Evolutionary conservation across 345 rosid species (phyloP).

Genomic region (Erucastrum elatum): DNA sequence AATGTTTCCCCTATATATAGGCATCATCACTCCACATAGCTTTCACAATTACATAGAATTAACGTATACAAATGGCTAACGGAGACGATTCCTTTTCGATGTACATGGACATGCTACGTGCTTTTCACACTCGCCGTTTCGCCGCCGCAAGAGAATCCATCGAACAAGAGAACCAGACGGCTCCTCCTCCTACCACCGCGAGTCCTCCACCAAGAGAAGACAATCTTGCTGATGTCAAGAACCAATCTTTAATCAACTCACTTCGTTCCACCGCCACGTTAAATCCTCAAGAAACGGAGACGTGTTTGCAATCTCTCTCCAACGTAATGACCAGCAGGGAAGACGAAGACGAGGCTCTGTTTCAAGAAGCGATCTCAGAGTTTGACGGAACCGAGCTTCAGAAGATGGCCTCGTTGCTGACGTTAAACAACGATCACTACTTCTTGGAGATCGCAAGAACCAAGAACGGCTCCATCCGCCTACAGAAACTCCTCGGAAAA

Average conservation of each 20-base stretch:
- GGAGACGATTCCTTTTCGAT: not conserved
- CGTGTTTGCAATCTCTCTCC: not conserved
- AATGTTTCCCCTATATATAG: too few relatives aligned
- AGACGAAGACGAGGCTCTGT: not conserved
- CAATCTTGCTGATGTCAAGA: not conserved
- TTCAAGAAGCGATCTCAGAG: not conserved
- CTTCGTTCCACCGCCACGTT: not conserved
- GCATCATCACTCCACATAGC: too few relatives aligned
- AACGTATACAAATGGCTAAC: not conserved
- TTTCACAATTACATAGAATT: too few relatives aligned
- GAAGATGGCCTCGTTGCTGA: not conserved
- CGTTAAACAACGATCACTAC: not conserved
- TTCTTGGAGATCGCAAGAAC: constrained; percentile 5
- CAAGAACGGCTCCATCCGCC: constrained; percentile 15
- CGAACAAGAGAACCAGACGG: not conserved
- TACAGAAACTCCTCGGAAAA: not conserved
- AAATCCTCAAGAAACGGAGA: not conserved
- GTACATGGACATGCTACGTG: not conserved
- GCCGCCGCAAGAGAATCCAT: not conserved
- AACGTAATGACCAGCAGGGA: constrained; percentile 8
- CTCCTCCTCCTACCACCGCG: not conserved
- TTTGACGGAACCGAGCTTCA: not conserved
- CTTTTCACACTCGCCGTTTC: not conserved
- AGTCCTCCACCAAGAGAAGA: not conserved
- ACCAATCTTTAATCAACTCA: not conserved